Evolutionary conservation across 148 eudicot species (phyloP), one percentile per base, ranked within the genome.

Genomic region (Fagopyrum esculentum): DNA sequence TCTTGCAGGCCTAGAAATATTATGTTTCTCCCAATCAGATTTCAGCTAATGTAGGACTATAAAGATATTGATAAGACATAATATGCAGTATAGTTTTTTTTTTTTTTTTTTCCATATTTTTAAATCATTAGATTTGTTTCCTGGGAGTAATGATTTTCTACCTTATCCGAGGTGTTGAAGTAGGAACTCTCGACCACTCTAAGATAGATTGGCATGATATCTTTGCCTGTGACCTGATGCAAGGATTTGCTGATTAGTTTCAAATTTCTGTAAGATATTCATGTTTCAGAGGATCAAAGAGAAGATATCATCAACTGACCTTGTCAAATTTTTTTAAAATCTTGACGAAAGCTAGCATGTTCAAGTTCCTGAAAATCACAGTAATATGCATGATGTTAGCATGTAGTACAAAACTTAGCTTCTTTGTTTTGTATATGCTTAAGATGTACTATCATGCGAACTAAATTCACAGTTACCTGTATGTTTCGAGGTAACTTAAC

Each of bases 91-190:
- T 69, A 73, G 8, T 35, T 35, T 35, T 35, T 35, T 35, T 35
- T 35, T 35, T 35, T 35, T 35, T 35, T 35, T 1, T 35, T 2
- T 35, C 40, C 40, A 0, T 35, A 35, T 35, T 35, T 35, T 35
- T 35, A 30, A 30, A 9, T 63, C 64, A 6, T 57, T 4, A 1
- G 19, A 46, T 45, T 71, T 71, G 73, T 71, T 71, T 45, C 40
- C 29, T 17, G n/a, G 73, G 50, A 17, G 29, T 2, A 46, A 54
- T 82, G 40, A 47, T 56, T 30, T 64, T 63, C 83, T 87, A 95
- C 99, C 99, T 84, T 88, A 87, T 89, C 93, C n/a, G 99, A 95
- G 81, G 81, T 92, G 86, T 92, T 88, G 86, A 95, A 95, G 84
- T 90, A 89, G 69, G 99, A 95, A 85, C 89, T 88, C 77, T 95